phyloP scores from a whole-genome alignment of 805 yeast species.

The Sporopachydermia quercuum region DNA sequence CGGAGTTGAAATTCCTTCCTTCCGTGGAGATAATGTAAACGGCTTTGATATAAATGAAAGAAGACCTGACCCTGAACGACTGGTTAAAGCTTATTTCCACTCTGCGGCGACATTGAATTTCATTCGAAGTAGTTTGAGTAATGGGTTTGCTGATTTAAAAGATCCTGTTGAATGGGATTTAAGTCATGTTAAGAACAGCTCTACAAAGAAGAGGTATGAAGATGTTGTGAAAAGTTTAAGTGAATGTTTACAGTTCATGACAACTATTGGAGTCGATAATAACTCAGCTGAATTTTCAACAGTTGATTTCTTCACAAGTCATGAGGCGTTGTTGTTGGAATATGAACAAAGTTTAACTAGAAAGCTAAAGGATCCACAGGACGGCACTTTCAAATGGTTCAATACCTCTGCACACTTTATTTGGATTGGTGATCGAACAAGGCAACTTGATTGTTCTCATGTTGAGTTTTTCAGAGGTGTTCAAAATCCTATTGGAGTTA shows the following conservation, averaged over 20 bases:
- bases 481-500: slow-evolving; percentile 26
- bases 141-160: slow-evolving; percentile 27
- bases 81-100: slow-evolving; percentile 27
- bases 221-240: slow-evolving; percentile 19
- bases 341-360: slow-evolving; percentile 27
- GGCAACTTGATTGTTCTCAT: slow-evolving; percentile 30
- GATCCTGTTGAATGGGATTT: slow-evolving; percentile 26
- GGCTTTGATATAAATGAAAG: slow-evolving; percentile 25
- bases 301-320: slow-evolving; percentile 25
- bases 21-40: slow-evolving; percentile 28
- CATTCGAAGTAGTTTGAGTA: slow-evolving; percentile 19
- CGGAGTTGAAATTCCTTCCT: slow-evolving; percentile 24
- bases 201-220: slow-evolving; percentile 24
- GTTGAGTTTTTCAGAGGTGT: slow-evolving; percentile 29
- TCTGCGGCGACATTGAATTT: slow-evolving; percentile 29
- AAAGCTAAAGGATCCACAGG: slow-evolving; percentile 12
- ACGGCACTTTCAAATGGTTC: slow-evolving; percentile 16
- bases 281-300: slow-evolving; percentile 14
- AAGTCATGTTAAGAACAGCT: slow-evolving; percentile 22
- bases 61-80: slow-evolving; percentile 24
- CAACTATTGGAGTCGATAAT: slow-evolving; percentile 23
- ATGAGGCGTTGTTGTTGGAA: slow-evolving; percentile 26
- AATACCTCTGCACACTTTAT: slow-evolving; percentile 27
- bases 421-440: slow-evolving; percentile 30
- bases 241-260: slow-evolving; percentile 23